Evolutionary conservation across 202 grass and related monocot species (phyloP).

Genomic region (Schoenoplectus tabernaemontani): DNA sequence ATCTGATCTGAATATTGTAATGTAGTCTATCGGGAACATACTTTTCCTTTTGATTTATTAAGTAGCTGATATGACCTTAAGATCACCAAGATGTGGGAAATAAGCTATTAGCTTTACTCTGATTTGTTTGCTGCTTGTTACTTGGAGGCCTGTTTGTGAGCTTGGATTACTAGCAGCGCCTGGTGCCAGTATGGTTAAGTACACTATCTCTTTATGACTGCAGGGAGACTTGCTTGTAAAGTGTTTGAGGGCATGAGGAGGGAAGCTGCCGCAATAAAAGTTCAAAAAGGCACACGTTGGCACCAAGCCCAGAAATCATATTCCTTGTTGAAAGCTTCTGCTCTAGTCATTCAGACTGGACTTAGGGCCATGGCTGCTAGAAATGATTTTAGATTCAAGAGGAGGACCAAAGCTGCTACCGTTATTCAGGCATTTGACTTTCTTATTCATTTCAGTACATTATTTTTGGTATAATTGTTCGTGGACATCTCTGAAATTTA

Average conservation of each 20-base stretch:
- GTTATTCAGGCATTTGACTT: constrained; percentile 58
- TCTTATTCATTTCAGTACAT: neutral
- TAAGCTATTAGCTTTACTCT: neutral
- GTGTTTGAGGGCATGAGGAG: constrained; percentile 65
- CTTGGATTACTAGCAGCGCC: neutral
- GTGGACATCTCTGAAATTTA: constrained; percentile 11
- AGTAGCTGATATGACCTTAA: neutral
- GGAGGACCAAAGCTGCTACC: constrained; percentile 56
- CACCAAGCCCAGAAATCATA: constrained; percentile 80
- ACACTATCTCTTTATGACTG: neutral
- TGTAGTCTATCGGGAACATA: neutral
- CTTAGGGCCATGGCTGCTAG: constrained; percentile 80
- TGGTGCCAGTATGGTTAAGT: constrained; percentile 14
- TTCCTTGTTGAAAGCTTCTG: constrained; percentile 46
- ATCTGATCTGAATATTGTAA: constrained; percentile 6
- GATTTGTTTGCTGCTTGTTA: constrained; percentile 3
- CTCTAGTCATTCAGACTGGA: constrained; percentile 70
- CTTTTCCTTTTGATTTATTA: neutral
- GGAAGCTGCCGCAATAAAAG: constrained; percentile 69
- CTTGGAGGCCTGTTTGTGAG: neutral
- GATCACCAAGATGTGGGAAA: neutral
- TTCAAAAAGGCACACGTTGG: constrained; percentile 75
- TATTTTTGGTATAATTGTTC: neutral
- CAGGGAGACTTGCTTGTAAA: constrained; percentile 93
- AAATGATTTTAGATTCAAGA: constrained; percentile 76